Evolutionary conservation across 495 filamentous ascomycete species (phyloP).

Genomic region (Xylaria acuta): DNA sequence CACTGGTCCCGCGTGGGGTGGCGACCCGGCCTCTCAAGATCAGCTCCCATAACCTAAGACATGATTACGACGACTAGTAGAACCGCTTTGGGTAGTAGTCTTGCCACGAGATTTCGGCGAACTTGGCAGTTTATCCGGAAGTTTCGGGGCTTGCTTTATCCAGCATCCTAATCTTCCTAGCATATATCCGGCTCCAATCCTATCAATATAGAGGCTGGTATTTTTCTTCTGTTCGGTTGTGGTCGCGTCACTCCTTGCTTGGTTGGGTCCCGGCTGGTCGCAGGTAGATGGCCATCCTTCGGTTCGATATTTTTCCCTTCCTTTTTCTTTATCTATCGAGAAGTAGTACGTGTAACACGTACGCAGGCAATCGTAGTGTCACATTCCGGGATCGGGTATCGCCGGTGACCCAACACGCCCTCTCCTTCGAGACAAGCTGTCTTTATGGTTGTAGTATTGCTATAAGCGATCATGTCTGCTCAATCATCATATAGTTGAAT

Average conservation of each 20-base stretch:
- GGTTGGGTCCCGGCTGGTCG: neutral
- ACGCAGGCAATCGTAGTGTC: neutral
- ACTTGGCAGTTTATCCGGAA: constrained; percentile 16
- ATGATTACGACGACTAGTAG: neutral
- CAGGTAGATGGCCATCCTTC: neutral
- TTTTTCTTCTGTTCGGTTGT: constrained; percentile 1
- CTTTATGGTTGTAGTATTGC: constrained; percentile 8
- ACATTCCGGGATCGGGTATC: neutral
- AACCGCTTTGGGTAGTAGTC: neutral
- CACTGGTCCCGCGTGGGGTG: neutral
- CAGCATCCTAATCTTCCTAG: constrained; percentile 16
- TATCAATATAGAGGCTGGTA: constrained; percentile 9
- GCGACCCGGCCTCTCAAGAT: neutral
- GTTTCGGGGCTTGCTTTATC: constrained; percentile 17
- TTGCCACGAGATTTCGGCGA: neutral
- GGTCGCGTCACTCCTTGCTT: neutral
- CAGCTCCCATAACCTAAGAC: neutral
- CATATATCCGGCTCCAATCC: constrained; percentile 14
- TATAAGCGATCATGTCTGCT: constrained; percentile 19
- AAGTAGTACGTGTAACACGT: neutral
- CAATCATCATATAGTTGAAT: neutral
- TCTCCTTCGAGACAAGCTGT: constrained; percentile 4
- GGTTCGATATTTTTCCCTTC: constrained; percentile 6
- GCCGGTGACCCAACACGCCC: neutral
- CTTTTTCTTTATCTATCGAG: neutral